These are phyloP conservation scores for Nemania bipapillata DNA, from an alignment of 2,329 filamentous ascomycete genomes.

Conservation along the genomic window DNA sequence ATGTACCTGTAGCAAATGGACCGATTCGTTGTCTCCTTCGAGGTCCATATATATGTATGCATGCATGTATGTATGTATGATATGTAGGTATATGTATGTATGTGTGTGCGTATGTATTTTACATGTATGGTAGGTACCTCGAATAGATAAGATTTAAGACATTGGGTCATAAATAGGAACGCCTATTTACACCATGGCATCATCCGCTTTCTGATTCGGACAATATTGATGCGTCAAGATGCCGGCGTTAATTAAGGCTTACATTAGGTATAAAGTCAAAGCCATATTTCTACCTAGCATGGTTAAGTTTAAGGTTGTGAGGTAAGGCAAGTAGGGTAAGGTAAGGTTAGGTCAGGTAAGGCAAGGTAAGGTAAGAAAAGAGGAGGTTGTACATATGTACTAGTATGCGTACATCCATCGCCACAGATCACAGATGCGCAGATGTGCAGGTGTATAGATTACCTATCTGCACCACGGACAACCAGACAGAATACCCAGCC, in stretches of 20 bases:
- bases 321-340: not conserved
- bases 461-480: not conserved
- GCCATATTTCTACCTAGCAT: not conserved
- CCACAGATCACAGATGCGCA: too few relatives aligned
- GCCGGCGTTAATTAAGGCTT: not conserved
- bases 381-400: not conserved
- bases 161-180: not conserved
- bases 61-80: not conserved
- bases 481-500: not conserved
- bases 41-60: too few relatives aligned
- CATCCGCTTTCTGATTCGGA: not conserved
- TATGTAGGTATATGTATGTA: not conserved
- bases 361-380: not conserved
- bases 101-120: too few relatives aligned
- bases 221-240: not conserved
- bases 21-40: not conserved
- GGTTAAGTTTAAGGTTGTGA: not conserved
- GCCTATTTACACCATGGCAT: not conserved
- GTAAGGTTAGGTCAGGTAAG: not conserved
- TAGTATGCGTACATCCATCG: too few relatives aligned
- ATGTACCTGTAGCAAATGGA: not conserved
- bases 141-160: not conserved
- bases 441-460: not conserved
- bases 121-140: too few relatives aligned
- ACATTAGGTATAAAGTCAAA: not conserved